phyloP scores from a whole-genome alignment of 179 eudicot species.

The Pouteria campechiana region DNA sequence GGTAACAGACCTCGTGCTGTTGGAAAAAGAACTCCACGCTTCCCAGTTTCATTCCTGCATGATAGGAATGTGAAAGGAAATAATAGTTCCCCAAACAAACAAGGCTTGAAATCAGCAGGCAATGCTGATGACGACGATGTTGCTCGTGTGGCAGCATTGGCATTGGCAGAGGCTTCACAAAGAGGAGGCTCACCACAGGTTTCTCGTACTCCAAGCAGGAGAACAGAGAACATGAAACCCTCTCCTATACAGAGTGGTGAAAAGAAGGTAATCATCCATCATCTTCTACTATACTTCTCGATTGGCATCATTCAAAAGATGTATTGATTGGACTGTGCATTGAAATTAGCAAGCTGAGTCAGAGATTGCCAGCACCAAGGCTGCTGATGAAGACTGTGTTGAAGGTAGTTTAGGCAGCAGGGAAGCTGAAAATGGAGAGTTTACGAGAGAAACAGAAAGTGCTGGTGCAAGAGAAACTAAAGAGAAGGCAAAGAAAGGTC shows the following conservation, averaged over 20 bases:
- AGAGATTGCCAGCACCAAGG: slow-evolving; percentile 47
- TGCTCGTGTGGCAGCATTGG: slow-evolving; percentile 79
- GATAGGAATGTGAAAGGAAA: slow-evolving; percentile 48
- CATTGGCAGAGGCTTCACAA: slow-evolving; percentile 92
- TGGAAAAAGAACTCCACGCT: slow-evolving; percentile 98
- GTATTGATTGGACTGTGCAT: slow-evolving; percentile 7
- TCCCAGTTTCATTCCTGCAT: slow-evolving; percentile 65
- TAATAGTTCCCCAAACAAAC: slow-evolving; percentile 54
- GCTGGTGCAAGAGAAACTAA: slow-evolving; percentile 13
- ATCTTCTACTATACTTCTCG: too few species aligned
- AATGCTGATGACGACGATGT: slow-evolving; percentile 67
- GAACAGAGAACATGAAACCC: slow-evolving; percentile 21
- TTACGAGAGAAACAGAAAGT: slow-evolving; percentile 27
- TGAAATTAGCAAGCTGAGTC: slow-evolving; percentile 43
- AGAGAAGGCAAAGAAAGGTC: slow-evolving; percentile 33
- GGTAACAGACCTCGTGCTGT: slow-evolving; percentile 79
- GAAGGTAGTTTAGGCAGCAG: slow-evolving; percentile 76
- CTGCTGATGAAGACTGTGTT: slow-evolving; percentile 56
- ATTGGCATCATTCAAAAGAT: too few species aligned
- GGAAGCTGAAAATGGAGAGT: slow-evolving; percentile 67
- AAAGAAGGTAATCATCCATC: slow-evolving; percentile 35
- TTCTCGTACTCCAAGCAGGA: slow-evolving; percentile 60
- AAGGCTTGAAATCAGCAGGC: slow-evolving; percentile 44
- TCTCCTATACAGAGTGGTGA: slow-evolving; percentile 33
- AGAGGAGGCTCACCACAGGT: slow-evolving; percentile 96